phyloP scores from a whole-genome alignment of 805 yeast species.

The Suhomyces faveliae region DNA sequence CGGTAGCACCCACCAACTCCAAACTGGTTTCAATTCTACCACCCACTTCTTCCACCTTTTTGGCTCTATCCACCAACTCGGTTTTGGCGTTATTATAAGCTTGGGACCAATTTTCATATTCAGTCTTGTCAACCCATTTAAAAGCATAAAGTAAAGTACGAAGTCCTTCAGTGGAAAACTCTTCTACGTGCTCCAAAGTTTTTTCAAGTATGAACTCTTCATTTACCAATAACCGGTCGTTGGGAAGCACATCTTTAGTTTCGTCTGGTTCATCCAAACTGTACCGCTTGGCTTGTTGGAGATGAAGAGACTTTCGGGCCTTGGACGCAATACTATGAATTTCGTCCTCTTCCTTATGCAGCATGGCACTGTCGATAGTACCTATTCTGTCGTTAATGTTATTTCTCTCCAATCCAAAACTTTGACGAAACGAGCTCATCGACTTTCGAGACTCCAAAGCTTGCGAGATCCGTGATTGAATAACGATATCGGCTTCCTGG shows the following conservation, averaged over 20 bases:
- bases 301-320: conserved; percentile 58
- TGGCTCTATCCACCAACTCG: conserved; percentile 64
- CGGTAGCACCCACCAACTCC: conserved; percentile 85
- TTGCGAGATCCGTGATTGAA: conserved; percentile 51
- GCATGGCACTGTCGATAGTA: conserved; percentile 52
- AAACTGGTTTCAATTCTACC: conserved; percentile 67
- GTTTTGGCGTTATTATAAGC: conserved; percentile 76
- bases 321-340: conserved; percentile 51
- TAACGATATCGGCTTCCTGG: conserved; percentile 72
- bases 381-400: conserved; percentile 20
- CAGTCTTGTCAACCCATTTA: conserved; percentile 60
- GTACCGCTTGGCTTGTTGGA: conserved; percentile 58
- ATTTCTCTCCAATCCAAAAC: conserved; percentile 11
- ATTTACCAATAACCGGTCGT: conserved; percentile 60
- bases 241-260: conserved; percentile 19
- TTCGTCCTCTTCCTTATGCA: conserved; percentile 48
- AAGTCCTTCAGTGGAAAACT: conserved; percentile 91
- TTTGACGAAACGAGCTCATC: conserved; percentile 31
- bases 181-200: conserved; percentile 88
- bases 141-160: conserved; percentile 85
- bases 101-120: conserved; percentile 64
- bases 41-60: conserved; percentile 69
- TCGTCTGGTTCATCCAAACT: conserved; percentile 23
- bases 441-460: conserved; percentile 34
- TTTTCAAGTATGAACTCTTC: conserved; percentile 78